Percentiles rank a stretch among this genome's conserved stretches.
Conservation (phyloP, 768 basidiomycete genomes). For the Russula compacta region DNA sequence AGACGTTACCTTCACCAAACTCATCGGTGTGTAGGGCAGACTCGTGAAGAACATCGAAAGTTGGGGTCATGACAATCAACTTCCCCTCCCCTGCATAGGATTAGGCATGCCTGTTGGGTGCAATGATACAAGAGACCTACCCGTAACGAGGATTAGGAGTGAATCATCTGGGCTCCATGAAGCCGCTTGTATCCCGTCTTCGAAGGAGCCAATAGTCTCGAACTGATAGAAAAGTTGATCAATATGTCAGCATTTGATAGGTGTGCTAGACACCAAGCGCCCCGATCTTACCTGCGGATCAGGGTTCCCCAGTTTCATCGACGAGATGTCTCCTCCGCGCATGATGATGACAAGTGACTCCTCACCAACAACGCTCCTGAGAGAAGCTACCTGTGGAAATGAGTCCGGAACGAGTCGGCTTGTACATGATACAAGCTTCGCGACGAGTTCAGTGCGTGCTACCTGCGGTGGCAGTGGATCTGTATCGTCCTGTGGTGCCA, state of each 20-base stretch:
- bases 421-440: conserved; percentile 14
- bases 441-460: not conserved
- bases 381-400: conserved; percentile 34
- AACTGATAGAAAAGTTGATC: conserved; percentile 31
- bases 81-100: conserved; percentile 52
- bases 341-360: conserved; percentile 57
- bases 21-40: conserved; percentile 57
- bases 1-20: conserved; percentile 69
- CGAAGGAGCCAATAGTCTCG: conserved; percentile 82
- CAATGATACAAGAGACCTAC: conserved; percentile 29
- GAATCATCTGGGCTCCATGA: conserved; percentile 92
- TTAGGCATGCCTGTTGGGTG: not conserved
- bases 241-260: not conserved
- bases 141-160: conserved; percentile 72
- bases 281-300: conserved; percentile 32
- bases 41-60: conserved; percentile 85
- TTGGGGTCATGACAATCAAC: conserved; percentile 79
- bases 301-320: conserved; percentile 47
- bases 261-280: conserved; percentile 28
- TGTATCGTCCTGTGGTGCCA: not conserved
- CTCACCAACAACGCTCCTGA: conserved; percentile 57
- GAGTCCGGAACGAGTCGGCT: conserved; percentile 9
- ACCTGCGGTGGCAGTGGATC: conserved; percentile 1
- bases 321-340: conserved; percentile 75
- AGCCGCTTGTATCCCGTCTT: conserved; percentile 73